Base-by-base conservation (phyloP, 2,329 filamentous ascomycete genomes). In the Domatiomyces globalis region DNA sequence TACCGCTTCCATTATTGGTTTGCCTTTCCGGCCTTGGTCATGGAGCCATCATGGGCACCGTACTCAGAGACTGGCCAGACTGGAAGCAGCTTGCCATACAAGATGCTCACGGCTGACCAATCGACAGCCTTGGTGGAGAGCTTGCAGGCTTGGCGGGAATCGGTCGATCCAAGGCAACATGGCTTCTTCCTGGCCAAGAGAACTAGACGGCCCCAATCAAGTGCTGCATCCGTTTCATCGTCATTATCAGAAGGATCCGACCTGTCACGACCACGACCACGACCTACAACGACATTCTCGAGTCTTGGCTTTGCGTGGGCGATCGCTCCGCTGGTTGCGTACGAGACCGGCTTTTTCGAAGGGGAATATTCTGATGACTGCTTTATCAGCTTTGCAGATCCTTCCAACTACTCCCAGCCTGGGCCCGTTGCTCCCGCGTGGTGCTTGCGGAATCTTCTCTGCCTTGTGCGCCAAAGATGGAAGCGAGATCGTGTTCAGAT, bases 1-100 rank as follows among this genome's bases (percentile, higher is more conserved):
- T 96, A 96, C 71, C 87, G 83, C 56, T 95, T 96, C 65, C 87
- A 84, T n/a, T 96, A 96, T 69, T 94, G 94, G 81, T 96, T 96
- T 67, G 90, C 85, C 4, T 98, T 94, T 63, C 92, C 92, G 1
- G 88, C 90, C 15, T 75, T 98, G 45, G 89, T 94, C 65, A 94
- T 90, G 3, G 83, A 90, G 50, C 87, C 87, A 1, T 73, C 77
- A 25, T 98, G 92, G 92, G 83, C 79, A 60, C 73, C 82, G 49
- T 67, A 74, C 33, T 74, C 17, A 51, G n/a, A 47, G 48, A 51
- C 9, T 20, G 25, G 20, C 48, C 46, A 33, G 29, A 36, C 46
- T 56, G 48, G 44, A 47, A 45, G 50, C 49, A 45, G 51, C 51
- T 45, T 57, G 2, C 55, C 57, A 12, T 54, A 56, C 22, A 67